Evolutionary conservation across 768 basidiomycete species (phyloP), one percentile per base, ranked within the genome.

Genomic region (Rossbeevera mucosa): DNA sequence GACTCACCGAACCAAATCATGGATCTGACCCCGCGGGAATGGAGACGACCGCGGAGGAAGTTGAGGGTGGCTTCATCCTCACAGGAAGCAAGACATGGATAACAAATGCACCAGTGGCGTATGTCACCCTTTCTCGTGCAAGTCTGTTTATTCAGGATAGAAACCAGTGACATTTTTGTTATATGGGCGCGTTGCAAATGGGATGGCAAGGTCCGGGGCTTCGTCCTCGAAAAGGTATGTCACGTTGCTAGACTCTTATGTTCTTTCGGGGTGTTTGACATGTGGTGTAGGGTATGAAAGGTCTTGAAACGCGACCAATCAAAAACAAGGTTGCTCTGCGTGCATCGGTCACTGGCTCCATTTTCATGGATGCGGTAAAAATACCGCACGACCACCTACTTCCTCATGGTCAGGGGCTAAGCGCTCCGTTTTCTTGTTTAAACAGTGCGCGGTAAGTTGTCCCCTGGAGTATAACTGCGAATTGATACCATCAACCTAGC

Each of bases 51-150:
- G 95, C 93, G 11, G 82, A 82, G 55, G 91, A 96, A 67, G 76
- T 77, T 0, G 86, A 87, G 49, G 91, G 92, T 12, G 93, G 92
- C 4, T 97, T 85, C 69, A 71, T 89, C 22, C 64, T 98, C 48
- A 88, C 83, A 57, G 95, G 95, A 47, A 88, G 88, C 70, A 98
- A 98, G 76, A 98, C 93, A 0, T 98, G 95, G 95, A 98, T 98
- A 64, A 82, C 92, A 13, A 96, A 96, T 64, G 83, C 94, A 1
- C 93, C 94, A 8, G 83, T 90, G 49, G 92, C 94, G 85, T 91
- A 64, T 70, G 85, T 75, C 38, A 44, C 9, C 40, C 31, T 36
- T 44, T 25, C 38, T 45, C 42, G 31, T 41, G 42, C 31, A 46
- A 30, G 18, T 41, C 31, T 44, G 44, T 56, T 59, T 46, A 8